phyloP scores from a whole-genome alignment of 306 rosid genomes.

The Herpetospermum pedunculosum region DNA sequence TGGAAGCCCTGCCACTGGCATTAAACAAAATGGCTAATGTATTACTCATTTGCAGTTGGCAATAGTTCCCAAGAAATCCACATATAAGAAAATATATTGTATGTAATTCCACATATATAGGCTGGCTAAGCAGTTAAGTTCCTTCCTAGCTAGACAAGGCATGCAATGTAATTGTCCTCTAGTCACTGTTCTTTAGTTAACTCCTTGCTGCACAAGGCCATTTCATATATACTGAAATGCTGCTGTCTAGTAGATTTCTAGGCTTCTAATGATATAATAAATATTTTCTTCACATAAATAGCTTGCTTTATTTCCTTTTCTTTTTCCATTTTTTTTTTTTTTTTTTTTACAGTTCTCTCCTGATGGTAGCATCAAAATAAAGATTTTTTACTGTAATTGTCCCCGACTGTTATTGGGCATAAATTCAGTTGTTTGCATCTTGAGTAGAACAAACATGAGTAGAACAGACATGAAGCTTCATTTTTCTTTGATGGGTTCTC shows the following conservation, averaged over 20 bases:
- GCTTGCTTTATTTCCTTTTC: neutral
- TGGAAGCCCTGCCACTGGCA: slow-evolving; percentile 1
- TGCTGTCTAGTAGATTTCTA: neutral
- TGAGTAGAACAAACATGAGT: no score
- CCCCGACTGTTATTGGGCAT: neutral
- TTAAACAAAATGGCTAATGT: neutral
- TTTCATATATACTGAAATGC: neutral
- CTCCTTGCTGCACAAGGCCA: slow-evolving; percentile 1
- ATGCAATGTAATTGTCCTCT: slow-evolving; percentile 1
- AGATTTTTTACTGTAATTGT: neutral
- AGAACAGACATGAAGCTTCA: neutral
- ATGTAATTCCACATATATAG: slow-evolving; percentile 25
- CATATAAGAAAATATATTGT: slow-evolving; percentile 11
- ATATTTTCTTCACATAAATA: neutral
- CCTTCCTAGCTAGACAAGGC: slow-evolving; percentile 15
- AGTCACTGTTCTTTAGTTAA: neutral
- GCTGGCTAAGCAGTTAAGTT: slow-evolving; percentile 19
- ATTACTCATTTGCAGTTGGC: slow-evolving; percentile 5
- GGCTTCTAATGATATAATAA: slow-evolving; percentile 7
- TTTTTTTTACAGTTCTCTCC: neutral
- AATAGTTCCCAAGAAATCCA: slow-evolving; percentile 4
- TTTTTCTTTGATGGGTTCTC: slow-evolving; percentile 2
- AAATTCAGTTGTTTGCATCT: neutral
- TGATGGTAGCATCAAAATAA: neutral
- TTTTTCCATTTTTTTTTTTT: neutral